Percentiles rank a stretch among this genome's conserved stretches.
Conservation (phyloP, 208 protist genomes). For the Trypanosoma lewisi region DNA sequence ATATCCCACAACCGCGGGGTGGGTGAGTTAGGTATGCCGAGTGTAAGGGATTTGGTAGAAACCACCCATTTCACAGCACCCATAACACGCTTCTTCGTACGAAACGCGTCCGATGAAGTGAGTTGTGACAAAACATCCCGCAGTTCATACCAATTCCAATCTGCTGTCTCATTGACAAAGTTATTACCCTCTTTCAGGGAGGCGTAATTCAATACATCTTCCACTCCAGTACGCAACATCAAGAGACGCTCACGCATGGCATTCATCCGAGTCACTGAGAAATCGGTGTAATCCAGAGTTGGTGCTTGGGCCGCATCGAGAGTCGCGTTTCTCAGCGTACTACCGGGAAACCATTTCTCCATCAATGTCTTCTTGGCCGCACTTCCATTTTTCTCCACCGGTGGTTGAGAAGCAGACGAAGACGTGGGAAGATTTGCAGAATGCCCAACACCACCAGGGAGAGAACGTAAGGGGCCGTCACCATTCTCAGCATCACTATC, state of each 20-base stretch:
- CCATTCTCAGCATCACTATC: conserved; percentile 18
- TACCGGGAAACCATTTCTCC: conserved; percentile 76
- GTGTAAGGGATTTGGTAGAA: background rate
- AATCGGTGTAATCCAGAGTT: conserved; percentile 33
- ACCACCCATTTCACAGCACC: conserved; percentile 15
- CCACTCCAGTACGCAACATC: conserved; percentile 50
- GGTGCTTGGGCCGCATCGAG: conserved; percentile 54
- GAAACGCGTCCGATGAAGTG: conserved; percentile 6
- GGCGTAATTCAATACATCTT: conserved; percentile 41
- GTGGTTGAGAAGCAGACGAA: background rate
- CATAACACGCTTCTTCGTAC: conserved; percentile 12
- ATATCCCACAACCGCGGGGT: conserved; percentile 34
- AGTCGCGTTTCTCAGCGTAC: conserved; percentile 57
- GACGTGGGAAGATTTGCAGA: background rate
- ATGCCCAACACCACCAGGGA: background rate
- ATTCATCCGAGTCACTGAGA: conserved; percentile 47
- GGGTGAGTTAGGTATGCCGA: background rate
- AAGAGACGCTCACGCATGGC: conserved; percentile 60
- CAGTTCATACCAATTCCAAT: conserved; percentile 30
- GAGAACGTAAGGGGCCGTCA: background rate
- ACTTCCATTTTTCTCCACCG: background rate
- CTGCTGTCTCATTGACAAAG: background rate
- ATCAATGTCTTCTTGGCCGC: conserved; percentile 37
- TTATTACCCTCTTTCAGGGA: background rate
- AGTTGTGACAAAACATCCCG: conserved; percentile 25